phyloP scores from a whole-genome alignment of 2,329 filamentous ascomycete species.

The Talaromyces sp. region DNA sequence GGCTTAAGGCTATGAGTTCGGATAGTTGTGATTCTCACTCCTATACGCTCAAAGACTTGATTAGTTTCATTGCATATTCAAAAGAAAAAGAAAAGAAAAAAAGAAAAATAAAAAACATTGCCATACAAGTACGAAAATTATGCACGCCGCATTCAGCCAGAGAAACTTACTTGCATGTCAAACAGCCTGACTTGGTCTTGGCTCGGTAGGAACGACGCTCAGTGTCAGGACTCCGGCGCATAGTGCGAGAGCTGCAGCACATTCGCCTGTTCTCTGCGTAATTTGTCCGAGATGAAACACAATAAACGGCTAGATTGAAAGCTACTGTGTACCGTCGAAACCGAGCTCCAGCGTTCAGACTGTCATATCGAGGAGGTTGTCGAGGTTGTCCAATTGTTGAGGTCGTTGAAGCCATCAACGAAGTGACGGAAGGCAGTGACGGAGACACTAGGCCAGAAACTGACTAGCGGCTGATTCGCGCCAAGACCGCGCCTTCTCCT shows the following conservation, averaged over 20 bases:
- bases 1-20: not conserved
- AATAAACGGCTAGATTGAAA: not conserved
- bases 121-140: not conserved
- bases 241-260: not conserved
- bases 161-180: conserved; percentile 10
- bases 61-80: not conserved
- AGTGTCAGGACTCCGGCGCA: not conserved
- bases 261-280: not conserved
- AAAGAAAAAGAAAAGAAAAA: not conserved
- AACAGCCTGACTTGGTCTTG: conserved; percentile 9
- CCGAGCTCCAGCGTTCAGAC: no score
- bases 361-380: not conserved
- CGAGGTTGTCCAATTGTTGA: no score
- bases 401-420: no score
- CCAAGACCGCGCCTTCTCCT: no score
- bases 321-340: not conserved
- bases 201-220: not conserved
- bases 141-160: not conserved
- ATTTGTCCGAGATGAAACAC: not conserved
- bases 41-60: not conserved
- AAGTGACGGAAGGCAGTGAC: no score
- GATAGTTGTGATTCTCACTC: not conserved
- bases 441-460: not conserved
- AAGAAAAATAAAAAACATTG: not conserved
- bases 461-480: not conserved